Evolutionary conservation across 106 monocot species (phyloP), one percentile per base, ranked within the genome.

Genomic region (Dioscorea dumetorum): DNA sequence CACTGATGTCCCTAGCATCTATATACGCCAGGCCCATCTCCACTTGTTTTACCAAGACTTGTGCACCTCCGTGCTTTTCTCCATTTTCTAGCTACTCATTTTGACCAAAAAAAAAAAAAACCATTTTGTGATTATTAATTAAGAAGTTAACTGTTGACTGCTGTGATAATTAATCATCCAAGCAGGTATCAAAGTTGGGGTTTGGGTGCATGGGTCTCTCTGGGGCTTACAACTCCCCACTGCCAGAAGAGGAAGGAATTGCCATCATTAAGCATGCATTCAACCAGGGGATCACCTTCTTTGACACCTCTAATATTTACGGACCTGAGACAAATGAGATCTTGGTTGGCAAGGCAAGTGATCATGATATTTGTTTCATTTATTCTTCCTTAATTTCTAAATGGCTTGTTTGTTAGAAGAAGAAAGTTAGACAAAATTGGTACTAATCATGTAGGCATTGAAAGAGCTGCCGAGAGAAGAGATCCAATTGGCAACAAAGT

Each of bases 161-260:
- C 3, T 28, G 28, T 28, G 28, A 28, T 28, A 28, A 28, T 54
- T 28, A 28, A 28, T 54, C 41, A 41, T 41, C 41, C 41, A 41
- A 41, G 54, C 56, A 83, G 82, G 87, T 83, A 3, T 87, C 87
- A 32, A 87, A 84, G 62, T 48, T 88, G 33, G 93, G 93, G 1
- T 86, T 83, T 54, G 88, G 88, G 7, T 93, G 93, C 71, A 73
- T 84, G 83, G 77, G 93, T 12, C 81, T 88, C 15, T 81, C 68
- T 13, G 87, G 88, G 2, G 17, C 72, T 14, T 85, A 82, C 82
- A 82, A 82, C 35, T 22, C 74, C 5, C 82, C 91, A 4, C 49
- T 88, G 28, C 19, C 66, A 6, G 88, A 88, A 0, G 82, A 88
- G 22, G 66, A 18, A 12, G 87, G 84, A 8, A 66, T 88, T 16